Evolutionary conservation across 495 filamentous ascomycete species (phyloP).

Genomic region (Xeromyces bisporus): DNA sequence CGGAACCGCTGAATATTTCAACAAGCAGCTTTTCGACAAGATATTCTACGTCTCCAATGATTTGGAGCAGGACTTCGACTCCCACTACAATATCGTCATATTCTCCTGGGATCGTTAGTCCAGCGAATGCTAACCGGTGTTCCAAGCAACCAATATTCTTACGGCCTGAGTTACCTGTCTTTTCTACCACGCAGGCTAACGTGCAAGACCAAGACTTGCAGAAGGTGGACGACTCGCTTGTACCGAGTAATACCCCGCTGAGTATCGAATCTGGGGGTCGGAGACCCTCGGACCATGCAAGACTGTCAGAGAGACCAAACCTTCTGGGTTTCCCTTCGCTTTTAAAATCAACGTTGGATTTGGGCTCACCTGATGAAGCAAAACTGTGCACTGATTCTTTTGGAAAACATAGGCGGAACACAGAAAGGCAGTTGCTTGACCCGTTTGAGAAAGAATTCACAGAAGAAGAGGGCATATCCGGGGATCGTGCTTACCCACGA

Average conservation of each 20-base stretch:
- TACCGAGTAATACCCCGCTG: no score
- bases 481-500: conserved; percentile 41
- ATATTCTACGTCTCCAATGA: conserved; percentile 80
- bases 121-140: conserved; percentile 38
- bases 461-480: not conserved
- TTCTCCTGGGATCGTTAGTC: conserved; percentile 61
- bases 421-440: conserved; percentile 11
- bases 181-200: no score
- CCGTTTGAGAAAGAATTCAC: not conserved
- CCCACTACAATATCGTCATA: conserved; percentile 95
- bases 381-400: no score
- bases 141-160: conserved; percentile 41
- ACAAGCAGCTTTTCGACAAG: conserved; percentile 82
- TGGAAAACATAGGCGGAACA: conserved; percentile 11
- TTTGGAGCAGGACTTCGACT: conserved; percentile 79
- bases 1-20: conserved; percentile 47
- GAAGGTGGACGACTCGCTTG: no score
- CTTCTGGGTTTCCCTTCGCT: no score
- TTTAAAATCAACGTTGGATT: no score
- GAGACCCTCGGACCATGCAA: no score
- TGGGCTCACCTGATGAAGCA: no score
- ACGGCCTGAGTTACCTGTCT: no score
- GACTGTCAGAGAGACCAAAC: no score
- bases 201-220: no score
- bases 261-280: no score